A percentile compares a stretch with the other conserved stretches of the same genome.
phyloP scores from a whole-genome alignment of 2,329 filamentous ascomycete species.

The Orbilia oligospora region DNA sequence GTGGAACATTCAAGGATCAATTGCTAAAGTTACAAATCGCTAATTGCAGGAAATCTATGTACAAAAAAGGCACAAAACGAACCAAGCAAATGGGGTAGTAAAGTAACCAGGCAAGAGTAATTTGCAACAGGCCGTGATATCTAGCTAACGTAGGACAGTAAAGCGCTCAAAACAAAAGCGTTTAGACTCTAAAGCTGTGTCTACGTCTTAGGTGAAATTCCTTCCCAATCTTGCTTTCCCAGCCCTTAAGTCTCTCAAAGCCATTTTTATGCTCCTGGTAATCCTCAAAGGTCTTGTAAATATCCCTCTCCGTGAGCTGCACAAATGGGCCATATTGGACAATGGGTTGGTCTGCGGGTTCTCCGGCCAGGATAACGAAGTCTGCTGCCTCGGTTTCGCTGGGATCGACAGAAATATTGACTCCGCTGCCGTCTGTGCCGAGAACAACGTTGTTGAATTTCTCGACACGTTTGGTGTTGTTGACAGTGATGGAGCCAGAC shows the following conservation, averaged over 20 bases:
- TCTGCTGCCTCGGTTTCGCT: slow-evolving; percentile 74
- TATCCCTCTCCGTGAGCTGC: slow-evolving; percentile 78
- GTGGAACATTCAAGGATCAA: neutral
- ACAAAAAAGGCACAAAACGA: neutral
- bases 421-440: slow-evolving; percentile 80
- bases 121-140: too few species aligned
- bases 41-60: slow-evolving; percentile 16
- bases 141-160: too few species aligned
- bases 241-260: slow-evolving; percentile 83
- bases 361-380: slow-evolving; percentile 81
- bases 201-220: slow-evolving; percentile 70
- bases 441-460: slow-evolving; percentile 93
- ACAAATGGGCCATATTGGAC: slow-evolving; percentile 91
- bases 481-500: slow-evolving; percentile 79
- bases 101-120: neutral
- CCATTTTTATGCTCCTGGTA: slow-evolving; percentile 81
- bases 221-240: slow-evolving; percentile 90
- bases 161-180: neutral
- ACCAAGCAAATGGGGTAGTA: neutral
- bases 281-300: slow-evolving; percentile 82
- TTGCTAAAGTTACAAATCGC: slow-evolving; percentile 2
- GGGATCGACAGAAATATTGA: slow-evolving; percentile 79
- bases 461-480: slow-evolving; percentile 72
- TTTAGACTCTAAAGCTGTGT: slow-evolving; percentile 50
- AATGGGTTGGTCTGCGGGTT: slow-evolving; percentile 83